These are phyloP conservation scores for Rhizopogon sp. DNA, from an alignment of 768 basidiomycete species.

Conservation along the genomic window DNA sequence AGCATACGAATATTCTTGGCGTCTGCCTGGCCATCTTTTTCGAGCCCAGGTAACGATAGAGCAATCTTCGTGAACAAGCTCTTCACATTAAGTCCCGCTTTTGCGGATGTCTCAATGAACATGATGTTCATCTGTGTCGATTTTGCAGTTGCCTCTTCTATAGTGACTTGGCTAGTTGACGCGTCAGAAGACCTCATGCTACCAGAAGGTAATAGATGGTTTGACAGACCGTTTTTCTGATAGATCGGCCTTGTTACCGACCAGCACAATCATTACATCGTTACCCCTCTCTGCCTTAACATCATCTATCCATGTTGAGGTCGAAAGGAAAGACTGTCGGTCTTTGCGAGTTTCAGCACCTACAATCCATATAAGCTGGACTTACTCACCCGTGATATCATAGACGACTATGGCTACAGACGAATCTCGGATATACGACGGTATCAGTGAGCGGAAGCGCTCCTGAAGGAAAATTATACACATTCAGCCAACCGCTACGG, in stretches of 20 bases:
- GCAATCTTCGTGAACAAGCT: conserved; percentile 99
- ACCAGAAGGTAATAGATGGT: background rate
- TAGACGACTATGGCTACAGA: conserved; percentile 98
- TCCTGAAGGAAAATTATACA: conserved; percentile 48
- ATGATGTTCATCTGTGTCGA: conserved; percentile 89
- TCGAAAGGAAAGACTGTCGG: conserved; percentile 96
- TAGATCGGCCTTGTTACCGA: conserved; percentile 98
- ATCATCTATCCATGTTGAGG: conserved; percentile 99
- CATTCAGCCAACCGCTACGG: background rate
- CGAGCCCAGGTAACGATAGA: conserved; percentile 95
- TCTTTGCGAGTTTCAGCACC: conserved; percentile 41
- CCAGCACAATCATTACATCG: conserved; percentile 97
- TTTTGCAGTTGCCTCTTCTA: conserved; percentile 93
- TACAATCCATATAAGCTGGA: background rate
- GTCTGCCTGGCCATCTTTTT: conserved; percentile 66
- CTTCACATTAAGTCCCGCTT: conserved; percentile 99
- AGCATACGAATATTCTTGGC: conserved; percentile 44
- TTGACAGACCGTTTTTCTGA: conserved; percentile 89
- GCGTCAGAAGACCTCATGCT: conserved; percentile 2
- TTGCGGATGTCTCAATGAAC: conserved; percentile 99
- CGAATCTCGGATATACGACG: conserved; percentile 97
- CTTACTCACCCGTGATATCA: conserved; percentile 89
- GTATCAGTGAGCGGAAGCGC: conserved; percentile 95
- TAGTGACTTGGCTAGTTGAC: conserved; percentile 84
- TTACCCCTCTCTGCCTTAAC: conserved; percentile 95